Evolutionary conservation across 2,329 filamentous ascomycete genomes (phyloP), one percentile per base, ranked within the genome.

Genomic region (Pseudogymnoascus sp.): DNA sequence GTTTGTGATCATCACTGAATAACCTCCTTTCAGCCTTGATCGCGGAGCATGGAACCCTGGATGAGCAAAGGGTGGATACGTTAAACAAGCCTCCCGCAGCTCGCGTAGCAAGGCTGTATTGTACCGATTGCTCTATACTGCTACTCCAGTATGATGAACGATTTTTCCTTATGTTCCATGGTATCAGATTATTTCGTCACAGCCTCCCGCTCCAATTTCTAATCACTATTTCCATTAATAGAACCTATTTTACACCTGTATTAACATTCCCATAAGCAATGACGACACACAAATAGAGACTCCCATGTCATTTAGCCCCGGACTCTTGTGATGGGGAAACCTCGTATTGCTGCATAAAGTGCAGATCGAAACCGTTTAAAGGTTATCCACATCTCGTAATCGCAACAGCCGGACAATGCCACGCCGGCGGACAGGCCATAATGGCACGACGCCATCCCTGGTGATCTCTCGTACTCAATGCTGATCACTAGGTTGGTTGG

Each of bases 391-490:
- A 31, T 16, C 48, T 31, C 48, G 48, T 54, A 54, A 54, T 19
- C 4, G 4, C 48, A 54, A 54, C 25, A 54, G 25, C 48, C 48
- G 48, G 34, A 31, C 48, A 13, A 54, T 54, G n/a, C 23, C 48
- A 54, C 48, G 16, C n/a, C 25, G 11, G 14, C 48, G 25, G n/a
- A 54, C n/a, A 31, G 48, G 23, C 48, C 48, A 54, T 19, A 23
- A 54, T 19, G 25, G 25, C 25, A 31, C 25, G 25, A 54, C 25
- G 48, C 13, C 25, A 25, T 34, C 48, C 48, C 48, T 54, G 48
- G n/a, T 54, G 48, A 54, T 54, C 48, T 31, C 48, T 54, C 48
- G 48, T 54, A 54, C 48, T 54, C 25, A 54, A 31, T 54, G 48
- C 48, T 54, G 48, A 31, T 54, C 23, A n/a, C 14, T 16, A 11